These are phyloP conservation scores for Clonostachys chloroleuca DNA, from an alignment of 2,329 filamentous ascomycete species.

Conservation along the genomic window DNA sequence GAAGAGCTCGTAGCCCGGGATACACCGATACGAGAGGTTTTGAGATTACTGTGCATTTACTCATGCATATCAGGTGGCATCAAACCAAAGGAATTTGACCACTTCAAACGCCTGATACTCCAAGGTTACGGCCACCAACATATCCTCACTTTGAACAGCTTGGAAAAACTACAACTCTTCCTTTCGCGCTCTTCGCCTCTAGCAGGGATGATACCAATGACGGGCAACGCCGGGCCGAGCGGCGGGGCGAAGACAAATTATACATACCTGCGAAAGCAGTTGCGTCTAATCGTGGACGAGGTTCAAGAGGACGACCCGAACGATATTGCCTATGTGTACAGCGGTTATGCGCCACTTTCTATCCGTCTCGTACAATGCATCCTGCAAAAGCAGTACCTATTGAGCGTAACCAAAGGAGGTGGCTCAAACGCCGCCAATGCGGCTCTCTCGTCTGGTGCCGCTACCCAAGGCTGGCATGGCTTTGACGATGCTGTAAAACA, in stretches of 20 bases:
- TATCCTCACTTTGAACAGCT: constrained; percentile 77
- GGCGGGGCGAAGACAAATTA: constrained; percentile 81
- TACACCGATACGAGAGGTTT: constrained; percentile 72
- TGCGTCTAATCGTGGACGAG: constrained; percentile 90
- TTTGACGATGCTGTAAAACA: constrained; percentile 92
- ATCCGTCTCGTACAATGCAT: constrained; percentile 89
- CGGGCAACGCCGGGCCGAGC: constrained; percentile 37
- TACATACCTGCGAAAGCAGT: constrained; percentile 76
- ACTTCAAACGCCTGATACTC: constrained; percentile 80
- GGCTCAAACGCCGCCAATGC: constrained; percentile 17
- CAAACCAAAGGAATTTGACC: constrained; percentile 82
- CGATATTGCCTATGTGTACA: constrained; percentile 97
- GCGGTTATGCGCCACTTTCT: constrained; percentile 90
- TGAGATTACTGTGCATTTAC: constrained; percentile 85
- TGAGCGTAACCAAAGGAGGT: constrained; percentile 63
- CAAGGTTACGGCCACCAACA: constrained; percentile 96
- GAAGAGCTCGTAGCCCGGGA: constrained; percentile 93
- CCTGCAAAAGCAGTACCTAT: constrained; percentile 82
- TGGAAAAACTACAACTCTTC: constrained; percentile 88
- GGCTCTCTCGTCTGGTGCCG: constrained; percentile 37
- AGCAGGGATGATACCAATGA: constrained; percentile 73
- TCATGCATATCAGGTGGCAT: constrained; percentile 87
- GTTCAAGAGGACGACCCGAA: constrained; percentile 93
- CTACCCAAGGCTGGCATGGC: constrained; percentile 80
- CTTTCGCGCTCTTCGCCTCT: constrained; percentile 71